Evolutionary conservation across 176 grass and related monocot species (phyloP).

Genomic region (Puya raimondii): DNA sequence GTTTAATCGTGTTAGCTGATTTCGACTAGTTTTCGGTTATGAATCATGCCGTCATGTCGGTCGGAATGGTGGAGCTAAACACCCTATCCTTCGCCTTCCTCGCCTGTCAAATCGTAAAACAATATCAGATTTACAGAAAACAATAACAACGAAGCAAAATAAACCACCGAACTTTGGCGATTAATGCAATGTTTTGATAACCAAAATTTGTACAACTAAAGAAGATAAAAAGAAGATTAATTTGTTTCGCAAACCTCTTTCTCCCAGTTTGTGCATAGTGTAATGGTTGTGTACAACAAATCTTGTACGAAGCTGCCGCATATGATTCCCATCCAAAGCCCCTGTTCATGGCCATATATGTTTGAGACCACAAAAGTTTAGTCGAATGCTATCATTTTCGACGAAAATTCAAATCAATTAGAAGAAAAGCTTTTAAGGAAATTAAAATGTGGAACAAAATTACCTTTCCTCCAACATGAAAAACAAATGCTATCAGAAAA

Average conservation of each 20-base stretch:
- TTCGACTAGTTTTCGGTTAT: neutral
- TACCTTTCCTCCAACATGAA: constrained; percentile 48
- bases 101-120: constrained; percentile 23
- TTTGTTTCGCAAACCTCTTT: constrained; percentile 33
- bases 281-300: constrained; percentile 33
- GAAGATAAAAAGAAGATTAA: neutral
- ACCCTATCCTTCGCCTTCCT: constrained; percentile 49
- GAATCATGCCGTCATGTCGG: constrained; percentile 33
- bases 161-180: neutral
- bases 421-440: neutral
- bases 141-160: neutral
- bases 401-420: neutral
- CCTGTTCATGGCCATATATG: constrained; percentile 21
- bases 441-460: too few relatives aligned
- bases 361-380: neutral
- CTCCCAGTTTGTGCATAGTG: constrained; percentile 53
- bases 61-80: constrained; percentile 46
- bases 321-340: constrained; percentile 69
- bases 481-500: constrained; percentile 53
- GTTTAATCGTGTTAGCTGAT: too few relatives aligned
- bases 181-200: neutral
- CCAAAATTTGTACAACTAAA: neutral
- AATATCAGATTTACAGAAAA: neutral
- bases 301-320: constrained; percentile 50
- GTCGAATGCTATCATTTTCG: constrained; percentile 1